Conservation (phyloP, 176 grass and related monocot species). For the Zizania latifolia region DNA sequence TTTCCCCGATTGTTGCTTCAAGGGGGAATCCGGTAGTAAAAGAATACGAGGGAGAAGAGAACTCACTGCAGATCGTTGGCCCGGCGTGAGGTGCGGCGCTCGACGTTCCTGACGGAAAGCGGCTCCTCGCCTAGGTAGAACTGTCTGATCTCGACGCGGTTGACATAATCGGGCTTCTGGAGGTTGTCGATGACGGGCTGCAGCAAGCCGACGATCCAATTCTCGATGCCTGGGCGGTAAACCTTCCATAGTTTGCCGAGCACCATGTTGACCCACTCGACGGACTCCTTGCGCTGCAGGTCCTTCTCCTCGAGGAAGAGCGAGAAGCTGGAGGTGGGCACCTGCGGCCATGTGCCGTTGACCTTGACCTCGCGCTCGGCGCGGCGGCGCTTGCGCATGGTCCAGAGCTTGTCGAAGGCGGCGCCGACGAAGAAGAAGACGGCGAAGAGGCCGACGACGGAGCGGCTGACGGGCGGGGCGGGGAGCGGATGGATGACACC, state of each 20-base stretch:
- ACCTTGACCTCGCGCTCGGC: slow-evolving; percentile 56
- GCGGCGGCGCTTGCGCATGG: slow-evolving; percentile 52
- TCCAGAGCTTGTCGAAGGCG: slow-evolving; percentile 86
- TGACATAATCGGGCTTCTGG: slow-evolving; percentile 84
- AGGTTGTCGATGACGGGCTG: slow-evolving; percentile 91
- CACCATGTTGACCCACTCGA: slow-evolving; percentile 99
- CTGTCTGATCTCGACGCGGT: slow-evolving; percentile 90
- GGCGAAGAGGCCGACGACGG: slow-evolving; percentile 72
- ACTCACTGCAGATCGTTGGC: slow-evolving; percentile 92
- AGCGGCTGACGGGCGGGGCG: slow-evolving; percentile 54
- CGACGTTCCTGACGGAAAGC: slow-evolving; percentile 81
- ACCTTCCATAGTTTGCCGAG: slow-evolving; percentile 97
- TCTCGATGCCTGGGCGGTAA: slow-evolving; percentile 79
- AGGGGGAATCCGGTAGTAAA: not conserved
- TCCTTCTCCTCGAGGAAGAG: slow-evolving; percentile 95
- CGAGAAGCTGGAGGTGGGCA: slow-evolving; percentile 85
- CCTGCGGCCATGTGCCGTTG: slow-evolving; percentile 89
- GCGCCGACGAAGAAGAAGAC: slow-evolving; percentile 98
- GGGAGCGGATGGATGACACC: slow-evolving; percentile 92
- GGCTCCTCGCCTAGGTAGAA: slow-evolving; percentile 94
- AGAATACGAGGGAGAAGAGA: not conserved
- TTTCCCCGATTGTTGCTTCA: not conserved
- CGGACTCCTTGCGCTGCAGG: slow-evolving; percentile 95
- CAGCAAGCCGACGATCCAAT: slow-evolving; percentile 86
- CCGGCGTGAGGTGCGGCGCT: slow-evolving; percentile 67